Evolutionary conservation across 352 stramenopile species (phyloP), one percentile per base, ranked within the genome.

Genomic region (Phytopythium aichiense): DNA sequence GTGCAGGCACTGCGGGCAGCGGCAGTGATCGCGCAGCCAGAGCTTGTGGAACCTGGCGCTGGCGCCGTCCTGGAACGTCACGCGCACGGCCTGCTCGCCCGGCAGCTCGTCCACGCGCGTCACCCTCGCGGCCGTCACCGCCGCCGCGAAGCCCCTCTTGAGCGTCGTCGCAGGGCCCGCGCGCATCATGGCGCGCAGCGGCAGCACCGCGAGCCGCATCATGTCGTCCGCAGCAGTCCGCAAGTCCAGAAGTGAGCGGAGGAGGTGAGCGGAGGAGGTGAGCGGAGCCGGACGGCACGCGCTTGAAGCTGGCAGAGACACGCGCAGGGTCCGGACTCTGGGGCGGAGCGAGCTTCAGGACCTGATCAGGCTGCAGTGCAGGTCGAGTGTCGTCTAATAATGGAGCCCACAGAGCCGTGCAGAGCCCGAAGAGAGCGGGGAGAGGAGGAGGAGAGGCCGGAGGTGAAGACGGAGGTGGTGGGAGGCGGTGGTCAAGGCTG

Each of bases 11-110:
- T 61, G 60, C 30, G 76, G 55, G 40, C 86, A 95, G 38, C 60
- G 73, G 79, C 86, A 95, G 65, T 95, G 83, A 64, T 95, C 86
- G 46, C 86, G 86, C 62, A 95, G 76, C 86, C 86, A 94, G 49
- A 90, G 79, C 65, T 88, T 92, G 68, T 93, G 86, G 69, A 94
- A 94, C 57, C 81, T 88, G 55, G 86, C 81, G 37, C 70, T 80
- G 48, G 85, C 80, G 42, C 85, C 86, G 69, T 94, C 86, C 30
- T 84, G 67, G 77, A 88, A 94, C 45, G 77, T 89, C 42, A 94
- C 71, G 45, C 71, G 65, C 52, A 94, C 71, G 2, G 85, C 83
- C 38, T 71, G 60, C 51, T 88, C 77, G 23, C 60, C 60, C 6
- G 42, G 60, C n/a, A 89, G 66, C 30, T 92, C 72, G 61, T 84